These are phyloP conservation scores for Penicillium cataractarum DNA, from an alignment of 495 filamentous ascomycete genomes.

Conservation along the genomic window DNA sequence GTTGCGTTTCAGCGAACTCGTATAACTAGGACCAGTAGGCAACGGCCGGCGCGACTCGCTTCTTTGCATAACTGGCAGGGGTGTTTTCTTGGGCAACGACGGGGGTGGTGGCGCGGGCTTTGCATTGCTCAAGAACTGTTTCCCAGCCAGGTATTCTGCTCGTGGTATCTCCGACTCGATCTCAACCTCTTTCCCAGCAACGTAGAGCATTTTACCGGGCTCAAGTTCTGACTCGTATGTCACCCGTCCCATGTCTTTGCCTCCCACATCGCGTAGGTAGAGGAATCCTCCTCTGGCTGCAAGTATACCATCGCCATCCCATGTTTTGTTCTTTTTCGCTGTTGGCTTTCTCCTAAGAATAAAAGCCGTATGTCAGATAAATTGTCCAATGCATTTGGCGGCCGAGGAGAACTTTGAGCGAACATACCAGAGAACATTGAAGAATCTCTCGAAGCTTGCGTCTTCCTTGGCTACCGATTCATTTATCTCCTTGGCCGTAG, in stretches of 20 bases:
- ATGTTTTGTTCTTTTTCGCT: constrained; percentile 81
- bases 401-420: neutral
- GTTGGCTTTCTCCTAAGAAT: constrained; percentile 69
- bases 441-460: constrained; percentile 55
- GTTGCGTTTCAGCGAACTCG: constrained; percentile 22
- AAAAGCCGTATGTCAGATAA: neutral
- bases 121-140: constrained; percentile 46
- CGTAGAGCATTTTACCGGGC: constrained; percentile 62
- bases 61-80: constrained; percentile 25
- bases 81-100: constrained; percentile 24
- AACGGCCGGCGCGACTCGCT: constrained; percentile 8
- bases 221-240: constrained; percentile 58
- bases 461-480: constrained; percentile 7
- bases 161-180: constrained; percentile 67
- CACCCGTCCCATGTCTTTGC: constrained; percentile 67
- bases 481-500: constrained; percentile 9
- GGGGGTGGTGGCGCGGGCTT: constrained; percentile 24
- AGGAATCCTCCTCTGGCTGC: constrained; percentile 60
- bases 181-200: constrained; percentile 76
- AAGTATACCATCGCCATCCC: constrained; percentile 82
- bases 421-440: constrained; percentile 68
- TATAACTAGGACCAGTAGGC: constrained; percentile 15
- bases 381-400: neutral
- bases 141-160: constrained; percentile 64
- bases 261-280: constrained; percentile 64